A percentile compares a stretch with the other conserved stretches of the same genome.
These are phyloP conservation scores for Penicillium sp. DNA, from an alignment of 2,329 filamentous ascomycete genomes.

Conservation along the genomic window DNA sequence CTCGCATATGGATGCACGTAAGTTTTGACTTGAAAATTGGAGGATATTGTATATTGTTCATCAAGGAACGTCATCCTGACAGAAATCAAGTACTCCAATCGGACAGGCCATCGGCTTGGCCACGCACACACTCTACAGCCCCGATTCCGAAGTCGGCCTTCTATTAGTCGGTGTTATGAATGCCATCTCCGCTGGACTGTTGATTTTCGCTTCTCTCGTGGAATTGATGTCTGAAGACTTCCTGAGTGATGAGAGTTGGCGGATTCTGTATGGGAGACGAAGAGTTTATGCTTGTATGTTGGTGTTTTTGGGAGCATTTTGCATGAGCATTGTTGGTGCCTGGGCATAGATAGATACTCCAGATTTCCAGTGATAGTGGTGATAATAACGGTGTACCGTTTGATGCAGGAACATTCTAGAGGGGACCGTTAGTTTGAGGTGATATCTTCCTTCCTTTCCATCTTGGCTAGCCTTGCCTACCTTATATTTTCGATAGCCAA, in stretches of 20 bases:
- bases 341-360: slow-evolving; percentile 60
- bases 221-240: slow-evolving; percentile 81
- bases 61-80: not conserved
- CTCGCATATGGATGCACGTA: slow-evolving; percentile 68
- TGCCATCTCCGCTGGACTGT: slow-evolving; percentile 73
- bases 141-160: slow-evolving; percentile 70
- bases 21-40: slow-evolving; percentile 12
- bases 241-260: slow-evolving; percentile 73
- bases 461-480: too few species aligned
- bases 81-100: slow-evolving; percentile 65
- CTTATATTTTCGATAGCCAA: too few species aligned
- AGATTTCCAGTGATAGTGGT: not conserved
- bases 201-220: slow-evolving; percentile 76
- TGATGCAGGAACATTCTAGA: too few species aligned
- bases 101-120: slow-evolving; percentile 79
- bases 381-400: too few species aligned
- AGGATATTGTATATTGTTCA: too few species aligned
- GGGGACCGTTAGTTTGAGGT: not conserved
- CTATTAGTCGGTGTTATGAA: slow-evolving; percentile 83
- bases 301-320: slow-evolving; percentile 65
- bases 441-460: not conserved
- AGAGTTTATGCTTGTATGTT: slow-evolving; percentile 66
- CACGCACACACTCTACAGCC: slow-evolving; percentile 74
- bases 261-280: slow-evolving; percentile 63
- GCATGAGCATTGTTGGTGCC: slow-evolving; percentile 74